Evolutionary conservation across 495 filamentous ascomycete genomes (phyloP).

Genomic region (Penicillium cataractarum): DNA sequence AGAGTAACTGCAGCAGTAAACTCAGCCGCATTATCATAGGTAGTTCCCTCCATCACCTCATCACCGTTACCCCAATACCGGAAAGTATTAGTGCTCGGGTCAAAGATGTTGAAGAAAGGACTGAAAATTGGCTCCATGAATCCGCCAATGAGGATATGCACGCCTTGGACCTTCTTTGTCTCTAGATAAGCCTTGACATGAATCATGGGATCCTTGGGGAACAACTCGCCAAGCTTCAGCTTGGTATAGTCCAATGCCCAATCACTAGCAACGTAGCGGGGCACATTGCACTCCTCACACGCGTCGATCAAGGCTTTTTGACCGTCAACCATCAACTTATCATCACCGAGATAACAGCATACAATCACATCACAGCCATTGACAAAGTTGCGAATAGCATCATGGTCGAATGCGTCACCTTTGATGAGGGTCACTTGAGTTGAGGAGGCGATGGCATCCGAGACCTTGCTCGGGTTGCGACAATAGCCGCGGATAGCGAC

Average conservation of each 20-base stretch:
- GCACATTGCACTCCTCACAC: slow-evolving; percentile 40
- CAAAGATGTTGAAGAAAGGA: slow-evolving; percentile 12
- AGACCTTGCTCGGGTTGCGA: slow-evolving; percentile 14
- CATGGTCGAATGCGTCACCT: slow-evolving; percentile 14
- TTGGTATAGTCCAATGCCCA: slow-evolving; percentile 45
- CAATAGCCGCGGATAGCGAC: slow-evolving; percentile 13
- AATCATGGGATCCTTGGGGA: slow-evolving; percentile 49
- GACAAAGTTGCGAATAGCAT: slow-evolving; percentile 13
- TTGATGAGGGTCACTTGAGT: slow-evolving; percentile 12
- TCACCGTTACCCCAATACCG: slow-evolving; percentile 5
- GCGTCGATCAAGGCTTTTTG: slow-evolving; percentile 50
- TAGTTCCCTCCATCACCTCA: slow-evolving; percentile 8
- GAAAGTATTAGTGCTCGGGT: not conserved
- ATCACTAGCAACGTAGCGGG: slow-evolving; percentile 50
- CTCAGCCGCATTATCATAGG: not conserved
- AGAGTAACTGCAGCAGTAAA: slow-evolving; percentile 2
- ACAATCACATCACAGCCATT: slow-evolving; percentile 24
- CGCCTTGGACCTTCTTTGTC: slow-evolving; percentile 30
- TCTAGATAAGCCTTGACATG: slow-evolving; percentile 45
- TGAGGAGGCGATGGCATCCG: slow-evolving; percentile 4
- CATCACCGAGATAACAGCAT: slow-evolving; percentile 48
- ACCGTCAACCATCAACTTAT: slow-evolving; percentile 47
- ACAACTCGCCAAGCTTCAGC: slow-evolving; percentile 40
- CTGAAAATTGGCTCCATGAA: slow-evolving; percentile 13
- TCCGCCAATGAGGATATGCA: slow-evolving; percentile 8